Conservation (phyloP, 1,284 basidiomycete genomes). For the Mycena sp. region DNA sequence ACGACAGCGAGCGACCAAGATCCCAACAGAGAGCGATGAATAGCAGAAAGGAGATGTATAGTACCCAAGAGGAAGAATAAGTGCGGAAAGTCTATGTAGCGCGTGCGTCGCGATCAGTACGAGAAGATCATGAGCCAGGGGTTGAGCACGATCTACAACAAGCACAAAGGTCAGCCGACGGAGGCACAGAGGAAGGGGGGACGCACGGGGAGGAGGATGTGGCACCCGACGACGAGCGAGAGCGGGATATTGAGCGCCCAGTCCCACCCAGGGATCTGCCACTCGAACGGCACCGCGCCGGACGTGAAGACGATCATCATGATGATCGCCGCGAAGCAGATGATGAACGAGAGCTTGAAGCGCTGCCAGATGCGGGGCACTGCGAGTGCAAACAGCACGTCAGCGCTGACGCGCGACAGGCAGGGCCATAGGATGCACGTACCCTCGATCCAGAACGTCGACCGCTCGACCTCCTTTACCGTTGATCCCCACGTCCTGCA, state of each 20-base stretch:
- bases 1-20: no score
- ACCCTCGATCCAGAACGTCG: constrained; percentile 88
- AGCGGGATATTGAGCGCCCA: constrained; percentile 78
- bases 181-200: neutral
- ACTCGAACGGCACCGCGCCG: constrained; percentile 63
- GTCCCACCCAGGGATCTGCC: constrained; percentile 68
- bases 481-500: constrained; percentile 76
- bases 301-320: constrained; percentile 68
- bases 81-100: neutral
- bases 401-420: constrained; percentile 12
- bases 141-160: constrained; percentile 71
- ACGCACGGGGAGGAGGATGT: constrained; percentile 72
- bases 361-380: constrained; percentile 80
- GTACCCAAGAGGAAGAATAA: no score
- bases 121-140: constrained; percentile 84
- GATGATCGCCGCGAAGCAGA: constrained; percentile 61
- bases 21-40: no score
- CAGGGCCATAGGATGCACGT: constrained; percentile 12
- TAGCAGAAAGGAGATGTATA: no score
- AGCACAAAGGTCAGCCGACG: constrained; percentile 19
- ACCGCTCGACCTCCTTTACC: constrained; percentile 83
- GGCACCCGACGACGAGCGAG: constrained; percentile 67
- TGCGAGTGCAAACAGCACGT: constrained; percentile 28
- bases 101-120: constrained; percentile 43
- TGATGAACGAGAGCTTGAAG: constrained; percentile 73